Evolutionary conservation across 805 yeast species (phyloP), one percentile per base, ranked within the genome.

Genomic region (Yamadazyma sp.): DNA sequence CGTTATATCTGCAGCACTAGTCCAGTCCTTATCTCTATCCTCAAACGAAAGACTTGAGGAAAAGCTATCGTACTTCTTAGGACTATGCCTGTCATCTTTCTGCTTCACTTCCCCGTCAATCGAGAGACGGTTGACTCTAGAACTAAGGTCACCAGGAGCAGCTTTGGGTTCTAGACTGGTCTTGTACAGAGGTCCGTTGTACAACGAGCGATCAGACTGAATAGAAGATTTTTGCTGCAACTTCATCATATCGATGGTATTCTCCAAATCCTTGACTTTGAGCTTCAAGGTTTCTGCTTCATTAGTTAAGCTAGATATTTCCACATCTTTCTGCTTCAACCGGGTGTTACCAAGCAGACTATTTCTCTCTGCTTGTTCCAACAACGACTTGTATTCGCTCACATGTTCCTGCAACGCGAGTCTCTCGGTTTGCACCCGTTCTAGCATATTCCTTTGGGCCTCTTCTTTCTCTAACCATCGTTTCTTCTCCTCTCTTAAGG

Each of bases 1-100:
- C 0, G 96, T 89, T 9, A 88, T 95, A 49, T 85, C 95, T 0
- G 93, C 90, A 0, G 96, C 96, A 33, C 91, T 75, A 48, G 75
- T 78, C 96, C 96, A 89, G 28, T 62, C 60, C 40, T 69, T 77
- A 16, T 40, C 45, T 15, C 35, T 24, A 11, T 38, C 42, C n/a
- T 32, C 35, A 13, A 34, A 37, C n/a, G 32, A 20, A 23, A 32
- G 25, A 4, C n/a, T 20, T 2, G 32, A 18, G 2, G 16, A 11
- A 9, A 12, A 7, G 13, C 38, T 27, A 2, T 35, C 38, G 35
- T 30, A 42, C 37, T 15, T 19, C 19, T 20, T 33, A 13, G 40
- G 32, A 20, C 24, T 22, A n/a, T n/a, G 11, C 11, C 27, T 14
- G 22, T 27, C 23, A 26, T 48, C 44, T 9, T 41, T 36, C 15